Evolutionary conservation across 2,329 filamentous ascomycete genomes (phyloP), one percentile per base, ranked within the genome.

Genomic region (Pseudocercospora pini-densiflorae): DNA sequence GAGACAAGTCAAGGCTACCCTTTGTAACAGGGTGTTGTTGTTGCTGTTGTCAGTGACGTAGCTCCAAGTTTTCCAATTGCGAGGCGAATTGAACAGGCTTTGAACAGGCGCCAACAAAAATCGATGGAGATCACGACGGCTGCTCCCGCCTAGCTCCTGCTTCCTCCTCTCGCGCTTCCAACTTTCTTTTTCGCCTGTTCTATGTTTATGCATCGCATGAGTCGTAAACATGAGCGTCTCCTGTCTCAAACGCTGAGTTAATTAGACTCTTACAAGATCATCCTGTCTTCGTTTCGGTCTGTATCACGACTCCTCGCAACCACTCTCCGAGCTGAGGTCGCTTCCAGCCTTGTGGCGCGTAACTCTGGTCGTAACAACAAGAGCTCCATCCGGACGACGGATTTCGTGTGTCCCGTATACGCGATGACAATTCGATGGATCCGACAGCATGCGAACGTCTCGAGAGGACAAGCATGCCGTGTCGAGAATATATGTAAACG

Each of bases 381-480:
- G 27, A 19, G 16, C 21, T 55, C 51, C 51, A n/a, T 12, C 27
- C 24, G 23, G 51, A 10, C 27, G 23, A 27, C 51, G 51, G 27
- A 31, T 16, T 4, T 29, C 51, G 12, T 31, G 14, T 14, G 5
- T 55, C 23, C 51, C 51, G 23, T 9, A 31, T 27, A 7, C 51
- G 24, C 51, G n/a, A 31, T 14, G 23, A 43, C 57, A n/a, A 19
- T 29, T 59, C 10, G 36, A 29, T 47, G 33, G 23, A 24, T 16
- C 9, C 31, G 24, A 23, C 31, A 47, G 43, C 33, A 49, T 33
- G 59, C 54, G 53, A 64, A 63, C 49, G 65, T 68, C 59, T 53
- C 62, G 60, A 36, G 47, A 31, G 51, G 59, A 65, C 66, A 61
- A 40, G 66, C 62, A 63, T 68, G 23, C 23, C 40, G 57, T 61